Conservation (phyloP, 2,329 filamentous ascomycete species). For the Alternaria hordeiaustralica region DNA sequence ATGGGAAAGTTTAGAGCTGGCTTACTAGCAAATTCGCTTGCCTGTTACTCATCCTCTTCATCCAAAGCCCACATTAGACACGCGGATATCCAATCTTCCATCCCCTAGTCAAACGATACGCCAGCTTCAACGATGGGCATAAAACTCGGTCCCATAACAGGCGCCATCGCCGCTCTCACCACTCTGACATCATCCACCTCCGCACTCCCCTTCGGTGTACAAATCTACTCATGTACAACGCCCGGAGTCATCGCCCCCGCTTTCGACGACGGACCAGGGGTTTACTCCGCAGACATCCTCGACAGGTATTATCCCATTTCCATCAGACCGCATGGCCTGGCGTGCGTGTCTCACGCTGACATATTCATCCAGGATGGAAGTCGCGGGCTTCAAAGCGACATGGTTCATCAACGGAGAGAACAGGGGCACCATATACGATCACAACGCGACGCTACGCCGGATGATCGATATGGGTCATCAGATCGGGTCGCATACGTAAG, state of each 20-base stretch:
- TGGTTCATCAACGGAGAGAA: conserved; percentile 8
- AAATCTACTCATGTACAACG: conserved; percentile 1
- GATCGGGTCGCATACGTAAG: conserved; percentile 3
- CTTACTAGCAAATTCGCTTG: neutral
- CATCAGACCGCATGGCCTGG: too few species aligned
- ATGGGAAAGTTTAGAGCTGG: neutral
- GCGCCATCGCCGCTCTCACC: neutral
- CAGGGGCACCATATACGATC: neutral
- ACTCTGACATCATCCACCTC: neutral
- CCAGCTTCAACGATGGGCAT: neutral
- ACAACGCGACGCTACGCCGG: neutral
- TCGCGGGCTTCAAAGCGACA: neutral
- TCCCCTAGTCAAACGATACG: too few species aligned
- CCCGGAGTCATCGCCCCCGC: conserved; percentile 2
- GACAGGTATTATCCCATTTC: neutral
- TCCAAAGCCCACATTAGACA: neutral
- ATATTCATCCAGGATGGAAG: neutral
- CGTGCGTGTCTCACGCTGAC: too few species aligned
- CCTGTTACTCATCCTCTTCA: neutral
- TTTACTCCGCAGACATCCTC: neutral
- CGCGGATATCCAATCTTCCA: neutral
- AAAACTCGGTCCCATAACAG: neutral
- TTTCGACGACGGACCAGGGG: conserved; percentile 6
- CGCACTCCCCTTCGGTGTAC: neutral
- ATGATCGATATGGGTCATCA: conserved; percentile 2